Evolutionary conservation across 1,284 basidiomycete genomes (phyloP).

Genomic region (Apiotrichum porosum): DNA sequence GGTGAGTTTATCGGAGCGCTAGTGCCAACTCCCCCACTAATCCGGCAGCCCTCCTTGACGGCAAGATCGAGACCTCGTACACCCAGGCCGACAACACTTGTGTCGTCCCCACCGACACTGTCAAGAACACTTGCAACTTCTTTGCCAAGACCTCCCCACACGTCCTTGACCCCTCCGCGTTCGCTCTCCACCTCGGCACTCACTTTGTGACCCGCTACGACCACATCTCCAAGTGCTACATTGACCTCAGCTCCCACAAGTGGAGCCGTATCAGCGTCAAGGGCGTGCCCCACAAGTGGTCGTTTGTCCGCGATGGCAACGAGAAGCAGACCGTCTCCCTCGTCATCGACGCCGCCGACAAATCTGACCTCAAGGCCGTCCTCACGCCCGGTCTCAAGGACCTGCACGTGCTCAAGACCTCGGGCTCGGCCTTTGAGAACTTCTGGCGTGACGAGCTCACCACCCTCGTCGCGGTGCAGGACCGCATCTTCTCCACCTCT

Average conservation of each 20-base stretch:
- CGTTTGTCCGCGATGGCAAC: constrained; percentile 83
- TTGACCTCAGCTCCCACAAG: constrained; percentile 74
- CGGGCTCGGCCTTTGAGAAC: constrained; percentile 76
- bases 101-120: constrained; percentile 82
- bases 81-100: constrained; percentile 77
- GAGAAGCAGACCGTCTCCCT: constrained; percentile 72
- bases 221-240: constrained; percentile 68
- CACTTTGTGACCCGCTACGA: constrained; percentile 80
- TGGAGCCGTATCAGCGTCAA: constrained; percentile 71
- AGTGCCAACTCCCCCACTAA: no score
- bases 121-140: constrained; percentile 91
- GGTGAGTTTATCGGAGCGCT: no score
- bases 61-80: constrained; percentile 69
- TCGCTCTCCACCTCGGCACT: constrained; percentile 78
- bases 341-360: constrained; percentile 63
- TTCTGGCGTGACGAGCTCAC: constrained; percentile 86
- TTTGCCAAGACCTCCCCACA: constrained; percentile 82
- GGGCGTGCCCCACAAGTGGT: constrained; percentile 64
- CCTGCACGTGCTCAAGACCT: constrained; percentile 82
- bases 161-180: constrained; percentile 73
- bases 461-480: constrained; percentile 61
- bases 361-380: constrained; percentile 53
- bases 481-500: constrained; percentile 83
- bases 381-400: constrained; percentile 69
- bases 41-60: constrained; percentile 63